Evolutionary conservation across 2,329 filamentous ascomycete genomes (phyloP), one percentile per base, ranked within the genome.

Genomic region (Bipolaris victoriae): DNA sequence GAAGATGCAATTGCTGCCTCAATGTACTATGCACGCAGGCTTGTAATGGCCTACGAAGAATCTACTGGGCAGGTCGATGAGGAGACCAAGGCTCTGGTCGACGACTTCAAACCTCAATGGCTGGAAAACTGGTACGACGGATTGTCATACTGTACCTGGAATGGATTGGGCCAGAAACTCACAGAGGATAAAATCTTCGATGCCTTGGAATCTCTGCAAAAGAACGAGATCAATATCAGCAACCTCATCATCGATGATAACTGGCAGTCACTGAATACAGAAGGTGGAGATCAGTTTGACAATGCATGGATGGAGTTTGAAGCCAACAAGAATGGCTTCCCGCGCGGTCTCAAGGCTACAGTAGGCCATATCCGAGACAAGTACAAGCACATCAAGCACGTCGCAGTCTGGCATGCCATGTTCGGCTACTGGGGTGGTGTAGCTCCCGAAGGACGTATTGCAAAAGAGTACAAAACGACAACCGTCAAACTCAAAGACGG

Each of bases 231-330:
- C 69, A 87, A 89, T 40, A 78, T 98, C 44, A 88, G 87, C 0
- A 96, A 88, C 68, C 82, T 99, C 2, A 97, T 98, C 60, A 96
- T 99, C 61, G 95, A 99, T 67, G 95, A 99, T 72, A 96, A 96
- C 67, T 99, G 95, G 95, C 71, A 73, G 37, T 72, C 69, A 7
- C 51, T 73, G 7, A 67, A 79, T 47, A 80, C 81, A 26, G 79
- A 83, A 60, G 83, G 81, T 3, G 76, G 81, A 13, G 52, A 80
- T 39, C 74, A 76, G 22, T 77, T 77, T 45, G 47, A 66, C 13
- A 74, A 73, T 20, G 72, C 63, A 13, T 96, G 90, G 92, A 85
- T 86, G 9, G 85, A 89, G 7, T 98, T 99, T 62, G 93, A 98
- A 71, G 95, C 94, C 0, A 90, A 96, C 56, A 83, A 86, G 10